Percentiles rank a stretch among this genome's conserved stretches.
Evolutionary conservation across 352 stramenopile genomes (phyloP).

Genomic region (Phytopythium kandeliae): DNA sequence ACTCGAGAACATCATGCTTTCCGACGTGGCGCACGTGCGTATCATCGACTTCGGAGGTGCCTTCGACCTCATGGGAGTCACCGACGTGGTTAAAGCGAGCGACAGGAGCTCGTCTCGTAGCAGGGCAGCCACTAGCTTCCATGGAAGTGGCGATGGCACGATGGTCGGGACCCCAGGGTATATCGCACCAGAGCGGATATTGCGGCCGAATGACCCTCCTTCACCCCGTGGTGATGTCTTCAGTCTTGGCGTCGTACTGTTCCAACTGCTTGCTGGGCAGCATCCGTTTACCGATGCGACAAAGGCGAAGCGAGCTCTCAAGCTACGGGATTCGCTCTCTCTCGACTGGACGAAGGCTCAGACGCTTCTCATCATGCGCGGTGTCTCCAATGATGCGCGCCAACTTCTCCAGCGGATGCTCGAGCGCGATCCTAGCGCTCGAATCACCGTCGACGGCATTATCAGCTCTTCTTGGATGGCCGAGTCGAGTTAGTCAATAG

Average conservation of each 20-base stretch:
- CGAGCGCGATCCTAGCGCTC: conserved; percentile 18
- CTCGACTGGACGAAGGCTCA: conserved; percentile 40
- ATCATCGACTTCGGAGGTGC: conserved; percentile 66
- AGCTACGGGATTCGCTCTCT: conserved; percentile 32
- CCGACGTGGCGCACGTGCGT: conserved; percentile 19
- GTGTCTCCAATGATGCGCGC: conserved; percentile 24
- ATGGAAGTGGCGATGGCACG: background rate
- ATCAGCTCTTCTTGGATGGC: conserved; percentile 20
- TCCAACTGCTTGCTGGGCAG: conserved; percentile 49
- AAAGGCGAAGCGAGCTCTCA: conserved; percentile 18
- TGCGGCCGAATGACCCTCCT: conserved; percentile 22
- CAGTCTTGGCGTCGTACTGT: conserved; percentile 53
- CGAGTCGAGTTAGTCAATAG: no score
- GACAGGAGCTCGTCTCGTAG: background rate
- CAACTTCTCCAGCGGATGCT: conserved; percentile 40
- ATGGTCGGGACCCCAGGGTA: conserved; percentile 67
- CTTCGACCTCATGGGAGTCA: conserved; percentile 21
- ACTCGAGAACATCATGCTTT: conserved; percentile 93
- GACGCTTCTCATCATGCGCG: conserved; percentile 15
- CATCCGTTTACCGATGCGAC: conserved; percentile 38
- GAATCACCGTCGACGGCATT: conserved; percentile 32
- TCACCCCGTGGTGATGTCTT: conserved; percentile 49
- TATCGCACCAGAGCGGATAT: conserved; percentile 49
- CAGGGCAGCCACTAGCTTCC: background rate
- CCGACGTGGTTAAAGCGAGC: conserved; percentile 1